Evolutionary conservation across 306 rosid species (phyloP), one percentile per base, ranked within the genome.

Genomic region (Ormosia semicastrata): DNA sequence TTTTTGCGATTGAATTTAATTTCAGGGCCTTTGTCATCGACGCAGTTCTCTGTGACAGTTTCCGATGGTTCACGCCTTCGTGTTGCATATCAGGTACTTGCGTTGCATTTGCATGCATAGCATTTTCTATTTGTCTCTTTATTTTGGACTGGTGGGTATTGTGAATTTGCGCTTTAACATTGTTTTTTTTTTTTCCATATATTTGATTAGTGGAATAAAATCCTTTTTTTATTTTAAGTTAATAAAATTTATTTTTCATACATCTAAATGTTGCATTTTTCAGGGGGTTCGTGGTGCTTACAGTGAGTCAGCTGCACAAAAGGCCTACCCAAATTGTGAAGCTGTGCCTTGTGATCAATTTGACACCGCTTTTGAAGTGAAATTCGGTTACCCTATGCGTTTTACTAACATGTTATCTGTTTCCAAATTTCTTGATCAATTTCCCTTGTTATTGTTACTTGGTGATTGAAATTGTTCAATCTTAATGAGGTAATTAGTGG

Each of bases 311-410:
- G 99, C 99, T 2, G 97, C 98, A 0, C 91, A 85, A 68, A 93
- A 95, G 87, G 99, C 99, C 5, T 95, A 95, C 69, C 99, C 96
- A 17, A 92, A 92, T 83, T 95, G 99, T 13, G 94, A 95, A 88
- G 92, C 99, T 12, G 97, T 95, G 86, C 98, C 99, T 39, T 95
- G 98, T 43, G 97, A 93, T 73, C 94, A 93, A 82, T 95, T 95
- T 74, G 98, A 95, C 30, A 86, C 97, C 0, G 93, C 98, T 81
- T 95, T 95, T 83, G 93, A 95, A 67, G 99, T 95, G 56, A 84
- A 58, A 8, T 46, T 47, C 75, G 52, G 64, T 43, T 57, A 13
- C 33, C 43, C 11, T 75, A 33, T 83, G 7, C 49, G 36, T 11
- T 69, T 57, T 6, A 8, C 56, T 41, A 4, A 36, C 53, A 24